A percentile compares a stretch with the other conserved stretches of the same genome.
phyloP scores from a whole-genome alignment of 75 land plant species.

The Pinus taeda region DNA sequence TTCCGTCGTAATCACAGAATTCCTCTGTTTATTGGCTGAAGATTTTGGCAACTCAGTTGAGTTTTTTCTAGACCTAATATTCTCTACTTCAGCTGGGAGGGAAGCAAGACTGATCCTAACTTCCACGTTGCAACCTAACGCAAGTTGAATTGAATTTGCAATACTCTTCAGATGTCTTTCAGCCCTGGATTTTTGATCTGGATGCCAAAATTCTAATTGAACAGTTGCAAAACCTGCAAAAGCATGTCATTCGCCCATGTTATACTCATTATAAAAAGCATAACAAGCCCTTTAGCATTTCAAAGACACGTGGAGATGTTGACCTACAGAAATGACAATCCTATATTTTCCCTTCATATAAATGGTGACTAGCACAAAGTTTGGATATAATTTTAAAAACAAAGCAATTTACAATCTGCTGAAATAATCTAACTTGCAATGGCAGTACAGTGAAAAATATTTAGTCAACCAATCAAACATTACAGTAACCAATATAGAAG shows the following conservation, averaged over 20 bases:
- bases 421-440: background rate
- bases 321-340: background rate
- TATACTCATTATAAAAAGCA: background rate
- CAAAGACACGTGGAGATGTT: background rate
- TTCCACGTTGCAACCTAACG: constrained; percentile 62
- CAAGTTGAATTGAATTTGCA: constrained; percentile 55
- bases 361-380: background rate
- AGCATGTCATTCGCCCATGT: background rate
- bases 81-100: constrained; percentile 9
- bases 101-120: constrained; percentile 49
- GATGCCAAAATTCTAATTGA: constrained; percentile 57
- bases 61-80: constrained; percentile 13
- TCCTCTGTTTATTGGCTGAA: constrained; percentile 9
- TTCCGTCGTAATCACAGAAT: background rate
- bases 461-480: background rate
- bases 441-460: background rate
- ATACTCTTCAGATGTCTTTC: constrained; percentile 71
- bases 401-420: background rate
- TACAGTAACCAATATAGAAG: background rate
- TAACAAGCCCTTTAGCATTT: background rate
- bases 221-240: constrained; percentile 52
- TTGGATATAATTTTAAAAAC: background rate
- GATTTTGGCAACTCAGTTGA: constrained; percentile 2
- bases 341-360: background rate
- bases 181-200: constrained; percentile 52